Evolutionary conservation across 176 grass and related monocot genomes (phyloP).

Genomic region (Urochloa ruziziensis): DNA sequence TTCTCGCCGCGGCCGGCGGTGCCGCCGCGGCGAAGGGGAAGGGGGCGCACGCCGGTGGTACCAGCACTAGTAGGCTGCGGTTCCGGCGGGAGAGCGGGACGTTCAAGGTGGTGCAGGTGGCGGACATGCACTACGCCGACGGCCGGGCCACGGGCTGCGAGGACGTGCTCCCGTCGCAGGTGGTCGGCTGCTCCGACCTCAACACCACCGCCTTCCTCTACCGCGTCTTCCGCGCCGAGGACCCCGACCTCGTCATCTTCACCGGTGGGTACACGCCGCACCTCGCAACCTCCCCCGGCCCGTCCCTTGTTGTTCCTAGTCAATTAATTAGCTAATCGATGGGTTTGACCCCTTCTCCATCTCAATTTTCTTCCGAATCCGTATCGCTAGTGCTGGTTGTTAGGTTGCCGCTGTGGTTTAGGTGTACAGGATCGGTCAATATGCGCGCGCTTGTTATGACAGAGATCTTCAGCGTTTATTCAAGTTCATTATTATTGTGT

Average conservation of each 20-base stretch:
- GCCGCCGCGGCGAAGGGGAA: not conserved
- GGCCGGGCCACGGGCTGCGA: constrained; percentile 60
- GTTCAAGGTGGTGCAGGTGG: constrained; percentile 96
- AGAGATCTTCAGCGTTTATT: not conserved
- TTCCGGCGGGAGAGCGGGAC: constrained; percentile 55
- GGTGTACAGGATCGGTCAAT: not conserved
- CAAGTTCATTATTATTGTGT: not conserved
- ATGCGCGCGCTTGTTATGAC: not conserved
- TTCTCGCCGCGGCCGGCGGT: not conserved
- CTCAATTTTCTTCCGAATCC: not conserved
- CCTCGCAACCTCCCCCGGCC: not conserved
- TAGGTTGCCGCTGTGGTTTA: not conserved
- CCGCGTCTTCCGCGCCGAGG: constrained; percentile 76
- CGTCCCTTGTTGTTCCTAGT: not conserved
- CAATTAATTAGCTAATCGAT: not conserved
- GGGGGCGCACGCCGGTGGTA: not conserved
- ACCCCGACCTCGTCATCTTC: constrained; percentile 97
- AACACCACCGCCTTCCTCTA: constrained; percentile 95
- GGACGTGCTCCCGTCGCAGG: constrained; percentile 64
- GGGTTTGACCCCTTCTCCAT: not conserved
- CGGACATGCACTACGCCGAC: constrained; percentile 96
- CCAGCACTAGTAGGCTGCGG: constrained; percentile 30
- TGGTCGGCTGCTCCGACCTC: constrained; percentile 78
- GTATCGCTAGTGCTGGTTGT: not conserved
- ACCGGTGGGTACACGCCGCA: constrained; percentile 35